Evolutionary conservation across 2,329 filamentous ascomycete species (phyloP).

Genomic region (Fusarium pininemorale): DNA sequence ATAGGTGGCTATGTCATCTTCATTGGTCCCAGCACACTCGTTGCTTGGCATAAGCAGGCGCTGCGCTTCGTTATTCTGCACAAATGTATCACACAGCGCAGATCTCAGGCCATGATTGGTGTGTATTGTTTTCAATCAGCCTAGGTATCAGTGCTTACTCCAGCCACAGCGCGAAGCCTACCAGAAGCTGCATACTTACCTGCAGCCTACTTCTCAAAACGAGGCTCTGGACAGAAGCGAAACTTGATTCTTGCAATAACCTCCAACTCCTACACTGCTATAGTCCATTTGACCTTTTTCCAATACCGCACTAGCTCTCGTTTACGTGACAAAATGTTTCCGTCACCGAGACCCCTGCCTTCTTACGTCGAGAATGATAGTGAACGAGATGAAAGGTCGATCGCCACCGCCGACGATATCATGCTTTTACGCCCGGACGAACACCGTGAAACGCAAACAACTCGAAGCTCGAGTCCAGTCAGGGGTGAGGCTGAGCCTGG

Average conservation of each 20-base stretch:
- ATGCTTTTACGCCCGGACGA: background rate
- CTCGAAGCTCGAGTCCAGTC: fast-evolving
- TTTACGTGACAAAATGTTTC: background rate
- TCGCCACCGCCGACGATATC: background rate
- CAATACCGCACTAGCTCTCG: background rate
- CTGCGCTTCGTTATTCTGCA: background rate
- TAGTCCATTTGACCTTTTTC: fast-evolving
- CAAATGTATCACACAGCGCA: background rate
- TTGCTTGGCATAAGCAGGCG: background rate
- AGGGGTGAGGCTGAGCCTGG: fast-evolving
- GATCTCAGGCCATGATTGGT: no score
- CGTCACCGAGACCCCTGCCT: fast-evolving
- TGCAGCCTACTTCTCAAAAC: background rate
- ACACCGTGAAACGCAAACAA: background rate
- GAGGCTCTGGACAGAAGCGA: background rate
- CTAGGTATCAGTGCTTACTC: background rate
- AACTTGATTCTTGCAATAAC: background rate
- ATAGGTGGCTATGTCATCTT: background rate
- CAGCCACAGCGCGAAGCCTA: background rate
- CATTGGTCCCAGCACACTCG: fast-evolving
- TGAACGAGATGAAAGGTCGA: background rate
- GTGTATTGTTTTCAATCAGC: no score
- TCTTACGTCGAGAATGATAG: background rate
- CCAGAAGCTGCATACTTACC: background rate
- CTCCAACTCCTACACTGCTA: fast-evolving